Evolutionary conservation across 768 basidiomycete genomes (phyloP).

Genomic region (Amanita molliuscula): DNA sequence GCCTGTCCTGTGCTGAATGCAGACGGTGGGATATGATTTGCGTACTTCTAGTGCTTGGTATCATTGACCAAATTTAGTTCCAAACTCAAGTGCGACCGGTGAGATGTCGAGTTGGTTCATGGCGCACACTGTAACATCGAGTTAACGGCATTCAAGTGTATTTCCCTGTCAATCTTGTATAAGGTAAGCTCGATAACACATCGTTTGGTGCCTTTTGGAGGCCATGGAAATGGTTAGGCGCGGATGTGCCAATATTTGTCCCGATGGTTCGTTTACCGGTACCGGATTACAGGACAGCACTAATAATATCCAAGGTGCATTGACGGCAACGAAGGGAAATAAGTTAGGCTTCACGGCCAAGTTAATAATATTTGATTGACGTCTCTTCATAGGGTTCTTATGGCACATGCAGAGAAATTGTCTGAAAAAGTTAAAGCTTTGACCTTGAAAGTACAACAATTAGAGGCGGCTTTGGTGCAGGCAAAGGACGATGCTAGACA

Average conservation of each 20-base stretch:
- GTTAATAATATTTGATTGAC: not conserved
- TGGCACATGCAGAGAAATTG: slow-evolving; percentile 38
- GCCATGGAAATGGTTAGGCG: slow-evolving; percentile 18
- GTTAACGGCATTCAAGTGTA: slow-evolving; percentile 18
- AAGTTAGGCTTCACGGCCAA: slow-evolving; percentile 23
- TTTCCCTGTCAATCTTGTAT: slow-evolving; percentile 50
- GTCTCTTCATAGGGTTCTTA: slow-evolving; percentile 28
- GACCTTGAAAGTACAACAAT: slow-evolving; percentile 30
- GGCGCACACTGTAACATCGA: not conserved
- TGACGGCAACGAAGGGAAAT: slow-evolving; percentile 47
- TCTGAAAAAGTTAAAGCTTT: slow-evolving; percentile 36
- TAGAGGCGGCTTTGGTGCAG: slow-evolving; percentile 30
- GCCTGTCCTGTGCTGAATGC: slow-evolving; percentile 43
- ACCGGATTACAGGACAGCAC: not conserved
- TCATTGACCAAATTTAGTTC: slow-evolving; percentile 21
- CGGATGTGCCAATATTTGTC: slow-evolving; percentile 42
- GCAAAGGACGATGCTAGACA: slow-evolving; percentile 10
- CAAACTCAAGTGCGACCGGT: slow-evolving; percentile 47
- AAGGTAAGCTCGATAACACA: slow-evolving; percentile 15
- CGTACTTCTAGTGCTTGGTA: not conserved
- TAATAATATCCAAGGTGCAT: slow-evolving; percentile 21
- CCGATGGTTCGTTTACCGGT: slow-evolving; percentile 25
- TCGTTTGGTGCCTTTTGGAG: not conserved
- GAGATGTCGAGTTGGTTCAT: not conserved
- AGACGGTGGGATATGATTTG: slow-evolving; percentile 24